Evolutionary conservation across 208 protist genomes (phyloP).

Genomic region (Lotmaria passim): DNA sequence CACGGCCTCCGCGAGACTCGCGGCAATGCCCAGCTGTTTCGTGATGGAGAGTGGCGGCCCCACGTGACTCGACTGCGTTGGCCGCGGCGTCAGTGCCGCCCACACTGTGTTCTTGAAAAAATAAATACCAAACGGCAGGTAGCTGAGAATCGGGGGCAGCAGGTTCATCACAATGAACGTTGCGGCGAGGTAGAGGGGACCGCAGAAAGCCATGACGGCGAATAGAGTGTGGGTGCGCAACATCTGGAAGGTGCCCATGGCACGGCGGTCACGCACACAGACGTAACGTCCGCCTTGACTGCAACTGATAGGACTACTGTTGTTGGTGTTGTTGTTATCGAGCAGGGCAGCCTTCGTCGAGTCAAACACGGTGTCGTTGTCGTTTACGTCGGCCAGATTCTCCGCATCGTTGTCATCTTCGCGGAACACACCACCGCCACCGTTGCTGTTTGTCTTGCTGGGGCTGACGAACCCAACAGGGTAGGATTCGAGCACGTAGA

Average conservation of each 20-base stretch:
- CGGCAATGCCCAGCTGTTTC: constrained; percentile 37
- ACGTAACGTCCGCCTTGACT: constrained; percentile 38
- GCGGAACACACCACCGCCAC: not conserved
- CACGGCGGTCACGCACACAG: constrained; percentile 45
- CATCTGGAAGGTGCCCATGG: constrained; percentile 55
- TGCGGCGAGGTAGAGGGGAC: constrained; percentile 41
- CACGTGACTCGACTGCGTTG: constrained; percentile 49
- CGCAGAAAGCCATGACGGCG: constrained; percentile 40
- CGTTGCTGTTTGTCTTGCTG: not conserved
- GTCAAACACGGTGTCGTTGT: not conserved
- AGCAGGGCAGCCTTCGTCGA: constrained; percentile 16
- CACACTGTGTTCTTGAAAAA: constrained; percentile 74
- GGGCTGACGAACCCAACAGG: not conserved
- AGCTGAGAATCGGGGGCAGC: constrained; percentile 59
- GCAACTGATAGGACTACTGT: too few species aligned
- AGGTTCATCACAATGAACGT: constrained; percentile 37
- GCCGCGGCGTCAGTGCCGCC: constrained; percentile 46
- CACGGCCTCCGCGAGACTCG: constrained; percentile 52
- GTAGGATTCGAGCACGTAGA: constrained; percentile 45
- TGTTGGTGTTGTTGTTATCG: not conserved
- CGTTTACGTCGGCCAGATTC: too few species aligned
- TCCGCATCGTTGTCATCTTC: not conserved
- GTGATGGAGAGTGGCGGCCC: constrained; percentile 19
- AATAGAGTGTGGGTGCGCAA: constrained; percentile 53
- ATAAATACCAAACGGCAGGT: constrained; percentile 51